Base-by-base conservation (phyloP, 768 basidiomycete species). In the Holtermanniella nyarrowii region DNA sequence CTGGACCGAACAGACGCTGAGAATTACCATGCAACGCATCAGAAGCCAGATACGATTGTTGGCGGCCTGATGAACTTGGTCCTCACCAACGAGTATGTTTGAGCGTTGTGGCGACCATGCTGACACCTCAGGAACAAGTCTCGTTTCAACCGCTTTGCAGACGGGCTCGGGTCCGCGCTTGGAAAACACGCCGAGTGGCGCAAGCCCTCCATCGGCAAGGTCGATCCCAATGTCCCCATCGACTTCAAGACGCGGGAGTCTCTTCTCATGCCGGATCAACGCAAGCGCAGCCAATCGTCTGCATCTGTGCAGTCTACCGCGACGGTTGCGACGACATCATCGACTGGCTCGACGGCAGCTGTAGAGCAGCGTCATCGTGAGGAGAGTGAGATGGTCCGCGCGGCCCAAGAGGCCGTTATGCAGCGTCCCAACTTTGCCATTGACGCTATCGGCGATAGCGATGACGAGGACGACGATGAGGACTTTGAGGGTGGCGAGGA, bases 341-440 rank as follows among this genome's bases (percentile, higher is more conserved):
- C 56, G 23, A 60, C 54, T 14, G 58, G 47, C 46, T 59, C 49
- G 26, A 62, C 61, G 13, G 59, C 57, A 10, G 63, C 66, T 16
- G 60, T 61, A 13, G 61, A 66, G 45, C 46, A 63, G 42, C 51
- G 66, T 14, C 64, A 68, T 45, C 54, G 65, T 25, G 68, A 70
- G 58, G 63, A 69, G 51, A 63, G 58, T 66, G 78, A 83, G 4
- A 78, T 85, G 74, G 75, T 87, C 44, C 77, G 83, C 61, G 83
- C 82, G 0, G 86, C 84, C 46, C 85, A 80, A 57, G 84, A 84
- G 26, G 86, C 86, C 25, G 76, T 88, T 43, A 84, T 91, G 84
- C 86, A 93, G 68, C 77, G 93, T 41, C 89, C 88, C 22, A 84
- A 85, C 57, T 99, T 99, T 68, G 88, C 88, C n/a, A 95, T 97